Conservation (phyloP, 2,329 filamentous ascomycete genomes). For the Hypoxylon sp. region DNA sequence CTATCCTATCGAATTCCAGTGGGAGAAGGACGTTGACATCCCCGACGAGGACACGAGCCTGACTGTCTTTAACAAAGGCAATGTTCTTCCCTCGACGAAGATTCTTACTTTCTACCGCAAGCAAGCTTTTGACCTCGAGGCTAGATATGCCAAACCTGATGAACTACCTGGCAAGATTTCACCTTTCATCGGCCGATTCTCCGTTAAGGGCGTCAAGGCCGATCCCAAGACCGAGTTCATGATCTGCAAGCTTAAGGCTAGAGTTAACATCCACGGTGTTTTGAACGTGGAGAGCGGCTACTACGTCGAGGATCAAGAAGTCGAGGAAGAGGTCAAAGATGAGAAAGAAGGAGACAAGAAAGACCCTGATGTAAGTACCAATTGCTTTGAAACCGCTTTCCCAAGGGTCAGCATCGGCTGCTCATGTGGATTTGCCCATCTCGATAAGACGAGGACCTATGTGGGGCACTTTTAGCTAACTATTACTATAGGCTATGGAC, state of each 20-base stretch:
- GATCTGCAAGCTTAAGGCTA: constrained; percentile 99
- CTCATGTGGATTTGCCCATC: background rate
- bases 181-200: constrained; percentile 97
- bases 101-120: constrained; percentile 99
- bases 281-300: constrained; percentile 97
- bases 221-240: constrained; percentile 97
- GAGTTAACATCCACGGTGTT: constrained; percentile 95
- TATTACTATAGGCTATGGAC: constrained; percentile 77
- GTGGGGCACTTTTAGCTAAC: constrained; percentile 40
- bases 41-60: constrained; percentile 98
- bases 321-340: constrained; percentile 90
- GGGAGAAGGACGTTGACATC: constrained; percentile 98
- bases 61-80: constrained; percentile 97
- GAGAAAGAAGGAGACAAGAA: constrained; percentile 71
- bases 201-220: constrained; percentile 96
- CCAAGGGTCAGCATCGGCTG: background rate
- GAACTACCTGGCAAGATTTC: constrained; percentile 87
- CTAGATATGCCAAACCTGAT: constrained; percentile 89
- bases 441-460: background rate
- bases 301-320: constrained; percentile 97
- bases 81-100: constrained; percentile 97
- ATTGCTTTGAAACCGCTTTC: background rate
- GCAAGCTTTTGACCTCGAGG: constrained; percentile 96
- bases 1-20: constrained; percentile 98
- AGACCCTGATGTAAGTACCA: constrained; percentile 77